phyloP scores from a whole-genome alignment of 1,284 basidiomycete species.

The Phlebopus sp. region DNA sequence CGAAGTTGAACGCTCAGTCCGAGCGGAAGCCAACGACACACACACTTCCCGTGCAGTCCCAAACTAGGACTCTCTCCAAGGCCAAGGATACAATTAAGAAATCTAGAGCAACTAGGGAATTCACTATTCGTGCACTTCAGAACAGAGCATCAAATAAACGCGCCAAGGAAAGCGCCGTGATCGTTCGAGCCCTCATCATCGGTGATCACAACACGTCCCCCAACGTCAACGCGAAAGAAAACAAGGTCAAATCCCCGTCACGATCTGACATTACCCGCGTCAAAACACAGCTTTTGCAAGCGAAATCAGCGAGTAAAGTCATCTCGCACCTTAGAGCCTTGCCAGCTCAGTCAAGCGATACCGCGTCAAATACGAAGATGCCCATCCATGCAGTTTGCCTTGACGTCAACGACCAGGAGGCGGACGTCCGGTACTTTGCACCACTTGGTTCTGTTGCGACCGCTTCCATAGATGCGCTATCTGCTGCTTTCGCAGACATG shows the following conservation, averaged over 20 bases:
- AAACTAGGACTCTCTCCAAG: constrained; percentile 6
- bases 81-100: constrained; percentile 33
- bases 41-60: constrained; percentile 8
- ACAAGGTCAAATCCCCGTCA: constrained; percentile 40
- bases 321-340: constrained; percentile 63
- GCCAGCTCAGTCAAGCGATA: constrained; percentile 32
- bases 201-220: constrained; percentile 44
- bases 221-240: constrained; percentile 19
- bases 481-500: constrained; percentile 51
- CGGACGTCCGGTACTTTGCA: constrained; percentile 53
- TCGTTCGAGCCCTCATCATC: constrained; percentile 65
- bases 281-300: constrained; percentile 65
- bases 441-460: constrained; percentile 43
- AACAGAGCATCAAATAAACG: constrained; percentile 48
- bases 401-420: constrained; percentile 56
- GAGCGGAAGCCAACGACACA: constrained; percentile 7
- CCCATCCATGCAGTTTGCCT: constrained; percentile 80
- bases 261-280: constrained; percentile 59
- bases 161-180: constrained; percentile 60
- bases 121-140: constrained; percentile 21
- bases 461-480: constrained; percentile 50
- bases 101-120: constrained; percentile 30
- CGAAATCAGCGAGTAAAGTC: constrained; percentile 65
- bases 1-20: constrained; percentile 21
- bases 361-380: constrained; percentile 18